Percentiles rank a stretch among this genome's conserved stretches.
phyloP scores from a whole-genome alignment of 805 yeast genomes.

The Lipomyces oligophaga region DNA sequence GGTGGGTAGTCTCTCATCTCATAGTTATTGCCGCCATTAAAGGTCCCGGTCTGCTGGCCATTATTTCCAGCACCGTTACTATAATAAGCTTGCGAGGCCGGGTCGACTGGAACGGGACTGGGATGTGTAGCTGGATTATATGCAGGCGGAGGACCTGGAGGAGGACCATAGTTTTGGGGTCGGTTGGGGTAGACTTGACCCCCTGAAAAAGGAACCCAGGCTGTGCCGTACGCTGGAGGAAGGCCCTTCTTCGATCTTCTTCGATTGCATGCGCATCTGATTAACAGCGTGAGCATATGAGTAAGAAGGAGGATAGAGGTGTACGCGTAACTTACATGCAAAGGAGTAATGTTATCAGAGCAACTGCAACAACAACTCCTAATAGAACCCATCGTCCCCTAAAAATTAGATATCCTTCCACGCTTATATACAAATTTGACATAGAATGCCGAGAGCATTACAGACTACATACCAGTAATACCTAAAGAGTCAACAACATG shows the following conservation, averaged over 20 bases:
- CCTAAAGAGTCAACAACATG: slow-evolving; percentile 5
- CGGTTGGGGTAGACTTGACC: slow-evolving; percentile 5
- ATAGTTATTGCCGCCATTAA: slow-evolving; percentile 7
- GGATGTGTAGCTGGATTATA: slow-evolving; percentile 3
- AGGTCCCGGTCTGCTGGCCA: neutral
- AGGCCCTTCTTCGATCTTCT: slow-evolving; percentile 14
- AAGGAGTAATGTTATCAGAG: slow-evolving; percentile 7
- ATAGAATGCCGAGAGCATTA: neutral
- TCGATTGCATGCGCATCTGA: slow-evolving; percentile 15
- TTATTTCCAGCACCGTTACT: slow-evolving; percentile 1
- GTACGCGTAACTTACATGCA: slow-evolving; percentile 12
- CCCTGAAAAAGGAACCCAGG: slow-evolving; percentile 18
- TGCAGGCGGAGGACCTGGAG: slow-evolving; percentile 21
- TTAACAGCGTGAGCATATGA: neutral
- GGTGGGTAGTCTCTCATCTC: slow-evolving; percentile 18
- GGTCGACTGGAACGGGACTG: neutral
- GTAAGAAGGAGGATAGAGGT: neutral
- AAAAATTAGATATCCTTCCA: neutral
- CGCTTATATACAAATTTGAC: too few species aligned
- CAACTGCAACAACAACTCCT: slow-evolving; percentile 13
- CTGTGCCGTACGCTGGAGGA: slow-evolving; percentile 23
- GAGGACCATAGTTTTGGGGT: neutral
- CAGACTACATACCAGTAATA: slow-evolving; percentile 15
- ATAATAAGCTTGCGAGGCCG: slow-evolving; percentile 4
- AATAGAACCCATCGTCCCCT: slow-evolving; percentile 26